Evolutionary conservation across 208 protist genomes (phyloP), one percentile per base, ranked within the genome.

Genomic region (Leishmania amazonensis): DNA sequence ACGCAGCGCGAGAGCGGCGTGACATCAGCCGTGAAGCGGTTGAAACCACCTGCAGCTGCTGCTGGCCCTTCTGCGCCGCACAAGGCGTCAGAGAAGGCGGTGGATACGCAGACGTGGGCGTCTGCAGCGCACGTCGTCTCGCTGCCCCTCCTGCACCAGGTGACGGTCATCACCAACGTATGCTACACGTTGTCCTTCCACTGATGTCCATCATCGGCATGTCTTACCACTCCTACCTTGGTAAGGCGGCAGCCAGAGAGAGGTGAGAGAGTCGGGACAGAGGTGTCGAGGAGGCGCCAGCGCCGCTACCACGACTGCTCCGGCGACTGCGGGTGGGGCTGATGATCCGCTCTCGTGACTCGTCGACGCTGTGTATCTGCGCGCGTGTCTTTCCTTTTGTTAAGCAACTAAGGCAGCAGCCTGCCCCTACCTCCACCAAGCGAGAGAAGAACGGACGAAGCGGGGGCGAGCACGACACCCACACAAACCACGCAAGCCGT

Each of bases 71-170:
- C 31, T 40, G 38, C 51, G 24, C 28, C 78, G 53, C 15, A 62
- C 8, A 17, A 65, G 75, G 28, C 24, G 31, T 6, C 68, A 42
- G 35, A 58, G 54, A 8, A 31, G 13, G 17, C 15, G 54, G 60
- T 40, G 13, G 35, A 31, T 38, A 42, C 54, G 64, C 72, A 40
- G 21, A 35, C 45, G 64, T 93, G 85, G 80, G 87, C 86, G 1
- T 40, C 85, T 9, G 67, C 79, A 15, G 83, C 76, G 67, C 91
- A 94, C 76, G 47, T 75, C 1, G 88, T 97, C 49, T 84, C 89
- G 31, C 79, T 93, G 31, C 40, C 70, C 9, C 75, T 95, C 45
- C 57, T 95, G 60, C 76, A 87, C 75, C 83, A 78, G 17, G 81
- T 91, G 3, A 89, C 90, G 47, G 72, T 67, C 4, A 83, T 86